Evolutionary conservation across 1,139 yeast genomes (phyloP).

Genomic region (Yamadazyma pseudoaaseri): DNA sequence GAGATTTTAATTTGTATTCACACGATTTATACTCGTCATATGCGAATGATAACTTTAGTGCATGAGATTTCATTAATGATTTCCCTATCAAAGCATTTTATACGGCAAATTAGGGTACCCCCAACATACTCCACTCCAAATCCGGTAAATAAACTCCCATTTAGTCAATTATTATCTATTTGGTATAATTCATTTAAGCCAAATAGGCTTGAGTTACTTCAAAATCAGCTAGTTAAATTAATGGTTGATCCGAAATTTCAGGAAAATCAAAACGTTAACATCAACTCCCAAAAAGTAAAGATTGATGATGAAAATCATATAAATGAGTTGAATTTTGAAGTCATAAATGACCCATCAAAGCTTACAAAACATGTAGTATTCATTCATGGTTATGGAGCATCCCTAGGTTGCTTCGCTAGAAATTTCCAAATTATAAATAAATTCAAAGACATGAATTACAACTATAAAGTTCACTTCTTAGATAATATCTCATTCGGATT

Average conservation of each 20-base stretch:
- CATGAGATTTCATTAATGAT: too few relatives aligned
- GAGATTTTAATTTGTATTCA: too few relatives aligned
- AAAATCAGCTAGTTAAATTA: conserved; percentile 33
- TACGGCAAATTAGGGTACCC: neutral
- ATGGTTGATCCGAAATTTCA: conserved; percentile 27
- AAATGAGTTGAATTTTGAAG: conserved; percentile 37
- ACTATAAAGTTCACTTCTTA: conserved; percentile 63
- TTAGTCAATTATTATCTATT: conserved; percentile 11
- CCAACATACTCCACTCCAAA: conserved; percentile 3
- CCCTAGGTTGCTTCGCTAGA: conserved; percentile 79
- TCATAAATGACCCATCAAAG: conserved; percentile 20
- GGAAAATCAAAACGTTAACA: conserved; percentile 23
- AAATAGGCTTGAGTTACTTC: conserved; percentile 28
- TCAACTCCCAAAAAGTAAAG: conserved; percentile 20
- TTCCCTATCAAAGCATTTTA: neutral
- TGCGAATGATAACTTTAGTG: too few relatives aligned
- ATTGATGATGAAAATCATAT: conserved; percentile 30
- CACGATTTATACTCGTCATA: too few relatives aligned
- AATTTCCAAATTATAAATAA: conserved; percentile 56
- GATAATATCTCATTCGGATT: conserved; percentile 88
- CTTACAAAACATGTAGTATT: conserved; percentile 54
- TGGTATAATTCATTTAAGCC: conserved; percentile 35
- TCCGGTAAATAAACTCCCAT: conserved; percentile 8
- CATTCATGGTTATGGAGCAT: conserved; percentile 91
- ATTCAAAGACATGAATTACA: conserved; percentile 38